Evolutionary conservation across 2,329 filamentous ascomycete species (phyloP), one percentile per base, ranked within the genome.

Genomic region (Diaporthe sp.): DNA sequence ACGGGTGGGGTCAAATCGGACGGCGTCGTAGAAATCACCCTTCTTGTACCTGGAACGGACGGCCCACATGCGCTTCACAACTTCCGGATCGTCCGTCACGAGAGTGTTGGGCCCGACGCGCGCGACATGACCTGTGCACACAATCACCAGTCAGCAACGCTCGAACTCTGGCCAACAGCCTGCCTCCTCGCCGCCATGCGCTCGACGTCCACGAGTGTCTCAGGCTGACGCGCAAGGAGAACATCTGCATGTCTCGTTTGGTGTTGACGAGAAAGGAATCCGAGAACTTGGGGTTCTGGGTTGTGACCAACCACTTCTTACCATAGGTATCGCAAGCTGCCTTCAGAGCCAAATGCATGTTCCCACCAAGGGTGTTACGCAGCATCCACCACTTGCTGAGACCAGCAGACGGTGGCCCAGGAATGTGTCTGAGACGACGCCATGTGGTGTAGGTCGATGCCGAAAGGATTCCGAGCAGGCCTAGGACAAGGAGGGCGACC

Each of bases 11-110:
- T 82, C 80, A 77, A 85, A 82, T 44, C 84, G 83, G 19, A 84
- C 81, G 8, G 84, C 82, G 55, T 83, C 81, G 76, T 85, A 85
- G 62, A 84, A 85, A 46, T 81, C 77, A 17, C 82, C 83, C 73
- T 83, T 84, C 37, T 79, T 82, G 77, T 85, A 85, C 7, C 81
- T 77, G n/a, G 84, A 85, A 22, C 83, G 83, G 49, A 81, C 82
- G 28, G 80, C 81, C 75, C 82, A 84, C 77, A 84, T 81, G 17
- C 77, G 77, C 25, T 79, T 80, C 28, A 82, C 76, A 17, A 79
- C 78, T 10, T 80, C 79, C 19, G 79, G 79, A 42, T 82, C 79
- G 70, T 79, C 78, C 46, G 80, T 81, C 9, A 80, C 79, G 62
- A 82, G 76, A 19, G 77, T 75, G 67, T 82, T 82, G 67, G 80